Base-by-base conservation (phyloP, 805 yeast genomes). In the Ogataea pignaliae region DNA sequence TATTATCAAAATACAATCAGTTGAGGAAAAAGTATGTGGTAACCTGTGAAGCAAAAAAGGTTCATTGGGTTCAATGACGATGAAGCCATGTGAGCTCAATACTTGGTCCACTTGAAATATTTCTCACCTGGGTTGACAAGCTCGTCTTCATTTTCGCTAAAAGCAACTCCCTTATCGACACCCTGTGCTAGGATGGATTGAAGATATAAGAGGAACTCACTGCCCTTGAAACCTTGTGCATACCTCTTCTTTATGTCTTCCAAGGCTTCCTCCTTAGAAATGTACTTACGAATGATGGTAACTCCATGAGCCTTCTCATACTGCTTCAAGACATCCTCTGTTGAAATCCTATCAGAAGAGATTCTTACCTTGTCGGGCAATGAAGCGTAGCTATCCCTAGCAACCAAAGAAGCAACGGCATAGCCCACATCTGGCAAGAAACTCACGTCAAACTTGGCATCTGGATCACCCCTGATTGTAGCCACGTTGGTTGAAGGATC, bases 281-380 rank as follows among this genome's bases (percentile, higher is more conserved):
- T 43, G 42, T 63, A 62, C 45, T 59, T 59, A 30, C 60, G 66
- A 29, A 56, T 61, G 38, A 73, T 47, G 21, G 56, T 65, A 37
- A 66, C 65, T 40, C 61, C 52, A 48, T 72, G 68, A 10, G 52
- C 43, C 47, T 64, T 52, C 55, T 75, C 78, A 50, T 72, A 78
- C 33, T 48, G 60, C 10, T 61, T 51, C 41, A 68, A 57, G 4
- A 74, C 56, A 14, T 74, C 67, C 44, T 66, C 67, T 29, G 67
- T 57, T 0, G 76, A 55, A 34, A 68, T 57, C n/a, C 42, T 50
- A 32, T 67, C 76, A 15, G 79, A 71, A 40, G 64, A 66, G 30
- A 76, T 55, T 54, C 72, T 68, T 15, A 78, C 45, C 15, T 40
- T 50, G 47, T 77, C 72, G 21, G 82, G 81, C 15, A 78, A 52